These are phyloP conservation scores for Picocystis salinarum DNA, from an alignment of 139 green algal species.

Conservation along the genomic window DNA sequence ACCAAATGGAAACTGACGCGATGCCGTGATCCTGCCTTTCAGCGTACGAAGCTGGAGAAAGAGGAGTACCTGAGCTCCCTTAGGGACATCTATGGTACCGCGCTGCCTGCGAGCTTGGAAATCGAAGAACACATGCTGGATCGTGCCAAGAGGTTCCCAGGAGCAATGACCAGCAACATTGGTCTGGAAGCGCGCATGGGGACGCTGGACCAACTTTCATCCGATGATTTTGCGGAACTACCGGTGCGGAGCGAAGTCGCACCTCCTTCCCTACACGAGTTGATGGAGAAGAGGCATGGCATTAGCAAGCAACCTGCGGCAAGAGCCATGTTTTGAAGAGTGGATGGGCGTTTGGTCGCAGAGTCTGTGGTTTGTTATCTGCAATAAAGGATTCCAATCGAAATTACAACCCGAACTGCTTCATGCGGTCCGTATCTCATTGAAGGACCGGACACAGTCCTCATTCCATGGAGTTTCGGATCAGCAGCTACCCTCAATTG, in stretches of 20 bases:
- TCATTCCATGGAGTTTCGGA: too few species aligned
- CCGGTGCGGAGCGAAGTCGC: slow-evolving; percentile 17
- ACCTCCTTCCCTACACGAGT: slow-evolving; percentile 34
- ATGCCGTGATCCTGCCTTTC: too few species aligned
- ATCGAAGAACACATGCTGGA: slow-evolving; percentile 66
- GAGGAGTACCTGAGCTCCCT: slow-evolving; percentile 41
- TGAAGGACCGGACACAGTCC: too few species aligned
- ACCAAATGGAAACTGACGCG: too few species aligned
- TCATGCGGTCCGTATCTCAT: too few species aligned
- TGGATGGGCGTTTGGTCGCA: too few species aligned
- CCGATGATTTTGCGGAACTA: slow-evolving; percentile 44
- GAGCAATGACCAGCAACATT: slow-evolving; percentile 39
- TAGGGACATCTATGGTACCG: slow-evolving; percentile 46
- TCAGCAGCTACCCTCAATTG: slow-evolving; percentile 31
- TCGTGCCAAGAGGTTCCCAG: slow-evolving; percentile 30
- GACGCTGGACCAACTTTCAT: slow-evolving; percentile 53
- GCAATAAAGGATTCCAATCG: too few species aligned
- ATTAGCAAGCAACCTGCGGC: too few species aligned
- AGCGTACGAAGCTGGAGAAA: too few species aligned
- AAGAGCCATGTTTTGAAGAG: too few species aligned
- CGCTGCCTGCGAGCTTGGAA: slow-evolving; percentile 36
- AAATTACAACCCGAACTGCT: too few species aligned
- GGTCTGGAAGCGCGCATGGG: slow-evolving; percentile 51
- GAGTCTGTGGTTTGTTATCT: too few species aligned
- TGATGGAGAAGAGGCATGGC: slow-evolving; percentile 41